phyloP scores from a whole-genome alignment of 805 yeast species.

The Ogataea dorogensis region DNA sequence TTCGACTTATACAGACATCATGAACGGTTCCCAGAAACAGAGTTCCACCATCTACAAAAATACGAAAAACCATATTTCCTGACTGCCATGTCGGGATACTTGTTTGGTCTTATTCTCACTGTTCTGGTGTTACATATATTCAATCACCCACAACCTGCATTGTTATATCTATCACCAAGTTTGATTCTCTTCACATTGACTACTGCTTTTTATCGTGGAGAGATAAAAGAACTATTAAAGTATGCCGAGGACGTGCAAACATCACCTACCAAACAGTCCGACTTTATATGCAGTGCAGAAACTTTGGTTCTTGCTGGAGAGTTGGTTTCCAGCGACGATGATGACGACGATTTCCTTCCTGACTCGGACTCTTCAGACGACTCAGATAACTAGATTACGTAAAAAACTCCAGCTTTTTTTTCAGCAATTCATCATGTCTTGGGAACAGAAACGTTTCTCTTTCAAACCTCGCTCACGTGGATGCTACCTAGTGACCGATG shows the following conservation, averaged over 20 bases:
- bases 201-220: slow-evolving; percentile 41
- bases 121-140: slow-evolving; percentile 38
- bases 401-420: background rate
- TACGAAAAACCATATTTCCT: slow-evolving; percentile 47
- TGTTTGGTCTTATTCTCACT: slow-evolving; percentile 45
- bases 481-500: slow-evolving; percentile 69
- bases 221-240: slow-evolving; percentile 39
- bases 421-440: slow-evolving; percentile 28
- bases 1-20: slow-evolving; percentile 49
- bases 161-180: slow-evolving; percentile 60
- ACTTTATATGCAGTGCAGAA: slow-evolving; percentile 24
- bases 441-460: slow-evolving; percentile 60
- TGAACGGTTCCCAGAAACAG: slow-evolving; percentile 29
- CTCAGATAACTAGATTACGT: slow-evolving; percentile 8
- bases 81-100: slow-evolving; percentile 46
- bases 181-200: slow-evolving; percentile 34
- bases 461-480: slow-evolving; percentile 62
- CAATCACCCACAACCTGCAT: slow-evolving; percentile 62
- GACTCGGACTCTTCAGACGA: slow-evolving; percentile 8
- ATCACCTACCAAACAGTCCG: slow-evolving; percentile 12
- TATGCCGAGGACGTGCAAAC: slow-evolving; percentile 33
- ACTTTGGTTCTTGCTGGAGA: slow-evolving; percentile 25
- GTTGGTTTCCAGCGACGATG: slow-evolving; percentile 26
- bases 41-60: slow-evolving; percentile 40
- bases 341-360: slow-evolving; percentile 21